These are phyloP conservation scores for Arabidopsis arenosa DNA, from an alignment of 345 rosid genomes.

Conservation along the genomic window DNA sequence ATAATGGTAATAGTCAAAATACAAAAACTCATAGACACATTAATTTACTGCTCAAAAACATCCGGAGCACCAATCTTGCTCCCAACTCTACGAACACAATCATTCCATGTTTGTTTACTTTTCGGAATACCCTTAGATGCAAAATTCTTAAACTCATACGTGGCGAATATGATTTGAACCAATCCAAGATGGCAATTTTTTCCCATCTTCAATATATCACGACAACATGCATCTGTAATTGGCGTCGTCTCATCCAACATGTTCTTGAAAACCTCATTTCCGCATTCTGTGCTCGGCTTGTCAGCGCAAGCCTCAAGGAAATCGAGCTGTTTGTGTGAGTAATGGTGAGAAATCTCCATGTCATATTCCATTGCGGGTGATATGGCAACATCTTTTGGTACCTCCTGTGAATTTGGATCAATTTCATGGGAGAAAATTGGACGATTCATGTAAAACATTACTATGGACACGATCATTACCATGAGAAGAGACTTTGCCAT, in stretches of 20 bases:
- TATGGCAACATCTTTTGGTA: slow-evolving; percentile 18
- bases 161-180: neutral
- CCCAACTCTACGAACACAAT: slow-evolving; percentile 21
- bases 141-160: slow-evolving; percentile 1
- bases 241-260: slow-evolving; percentile 3
- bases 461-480: neutral
- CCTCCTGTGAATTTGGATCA: too few relatives aligned
- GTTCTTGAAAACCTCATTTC: neutral
- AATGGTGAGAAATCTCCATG: neutral
- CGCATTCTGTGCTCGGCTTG: neutral
- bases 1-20: neutral
- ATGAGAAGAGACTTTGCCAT: slow-evolving; percentile 20
- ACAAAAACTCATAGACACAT: neutral
- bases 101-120: slow-evolving; percentile 24
- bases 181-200: slow-evolving; percentile 29
- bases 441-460: neutral
- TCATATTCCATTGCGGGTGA: slow-evolving; percentile 1
- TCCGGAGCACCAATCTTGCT: neutral
- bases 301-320: neutral
- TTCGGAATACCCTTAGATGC: slow-evolving; percentile 26
- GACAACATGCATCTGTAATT: slow-evolving; percentile 13
- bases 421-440: neutral
- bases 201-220: slow-evolving; percentile 6
- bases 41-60: slow-evolving; percentile 5
- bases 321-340: neutral